Conservation (phyloP, 2,329 filamentous ascomycete species). For the Bertia moriformis region DNA sequence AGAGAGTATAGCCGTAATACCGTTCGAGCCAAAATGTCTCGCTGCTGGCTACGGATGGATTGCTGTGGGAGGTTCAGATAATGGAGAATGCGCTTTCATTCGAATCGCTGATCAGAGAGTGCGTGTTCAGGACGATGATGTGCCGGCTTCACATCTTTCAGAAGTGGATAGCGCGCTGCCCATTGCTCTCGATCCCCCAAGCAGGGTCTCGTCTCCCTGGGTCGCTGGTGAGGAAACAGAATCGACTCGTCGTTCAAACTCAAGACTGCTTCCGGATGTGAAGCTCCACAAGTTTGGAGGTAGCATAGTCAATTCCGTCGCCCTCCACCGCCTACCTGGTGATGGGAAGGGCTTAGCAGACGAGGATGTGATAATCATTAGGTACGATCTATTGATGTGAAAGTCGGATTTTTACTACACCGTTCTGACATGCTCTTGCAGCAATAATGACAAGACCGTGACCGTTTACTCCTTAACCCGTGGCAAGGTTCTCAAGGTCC, state of each 20-base stretch:
- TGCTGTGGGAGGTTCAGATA: constrained; percentile 42
- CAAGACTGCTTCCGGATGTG: not conserved
- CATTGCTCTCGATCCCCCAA: not conserved
- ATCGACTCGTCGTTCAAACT: not conserved
- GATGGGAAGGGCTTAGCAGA: constrained; percentile 21
- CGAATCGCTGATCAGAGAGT: constrained; percentile 23
- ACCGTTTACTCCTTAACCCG: constrained; percentile 43
- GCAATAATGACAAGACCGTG: constrained; percentile 51
- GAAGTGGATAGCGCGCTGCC: not conserved
- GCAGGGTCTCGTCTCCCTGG: not conserved
- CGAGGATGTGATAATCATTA: constrained; percentile 33
- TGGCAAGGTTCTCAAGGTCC: constrained; percentile 31
- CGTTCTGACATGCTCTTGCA: constrained; percentile 26
- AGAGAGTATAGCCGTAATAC: constrained; percentile 33
- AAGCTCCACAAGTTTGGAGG: not conserved
- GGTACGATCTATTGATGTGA: constrained; percentile 14
- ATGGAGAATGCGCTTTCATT: constrained; percentile 49
- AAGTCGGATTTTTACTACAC: constrained; percentile 3
- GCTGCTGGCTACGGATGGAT: constrained; percentile 47
- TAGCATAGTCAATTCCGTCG: not conserved
- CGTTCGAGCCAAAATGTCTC: constrained; percentile 41
- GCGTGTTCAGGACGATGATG: constrained; percentile 13
- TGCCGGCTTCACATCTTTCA: not conserved
- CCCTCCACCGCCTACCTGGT: constrained; percentile 33
- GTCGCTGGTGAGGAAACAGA: not conserved